Conservation (phyloP, 2,329 filamentous ascomycete species). For the Penicillium olsonii region DNA sequence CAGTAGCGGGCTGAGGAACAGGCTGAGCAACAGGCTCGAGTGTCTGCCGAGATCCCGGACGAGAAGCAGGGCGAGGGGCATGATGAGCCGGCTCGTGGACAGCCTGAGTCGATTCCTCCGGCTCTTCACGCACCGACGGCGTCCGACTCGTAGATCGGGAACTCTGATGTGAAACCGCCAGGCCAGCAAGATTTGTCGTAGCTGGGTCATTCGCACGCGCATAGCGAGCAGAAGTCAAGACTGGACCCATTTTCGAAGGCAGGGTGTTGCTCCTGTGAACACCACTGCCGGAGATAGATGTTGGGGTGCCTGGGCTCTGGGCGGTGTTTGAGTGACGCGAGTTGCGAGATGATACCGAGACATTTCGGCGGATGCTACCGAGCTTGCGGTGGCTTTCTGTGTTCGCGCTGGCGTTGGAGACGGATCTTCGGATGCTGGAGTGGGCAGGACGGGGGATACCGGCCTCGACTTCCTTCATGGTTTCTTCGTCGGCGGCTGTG, state of each 20-base stretch:
- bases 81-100: background rate
- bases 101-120: background rate
- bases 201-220: constrained; percentile 56
- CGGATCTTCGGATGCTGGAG: constrained; percentile 66
- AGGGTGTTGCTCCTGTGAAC: constrained; percentile 87
- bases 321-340: constrained; percentile 73
- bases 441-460: constrained; percentile 55
- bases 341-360: constrained; percentile 87
- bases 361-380: constrained; percentile 76
- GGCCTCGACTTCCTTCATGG: constrained; percentile 68
- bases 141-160: constrained; percentile 34
- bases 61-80: background rate
- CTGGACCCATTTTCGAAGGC: constrained; percentile 84
- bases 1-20: background rate
- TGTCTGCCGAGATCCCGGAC: background rate
- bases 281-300: constrained; percentile 56
- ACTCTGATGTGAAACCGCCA: constrained; percentile 32
- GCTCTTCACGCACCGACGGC: constrained; percentile 25
- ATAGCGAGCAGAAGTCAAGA: constrained; percentile 67
- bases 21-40: background rate
- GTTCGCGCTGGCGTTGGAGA: constrained; percentile 84
- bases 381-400: constrained; percentile 83
- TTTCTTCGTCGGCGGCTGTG: constrained; percentile 90
- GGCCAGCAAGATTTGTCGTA: constrained; percentile 47
- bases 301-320: constrained; percentile 65